These are phyloP conservation scores for Mycena sp. DNA, from an alignment of 1,284 basidiomycete genomes.

Conservation along the genomic window DNA sequence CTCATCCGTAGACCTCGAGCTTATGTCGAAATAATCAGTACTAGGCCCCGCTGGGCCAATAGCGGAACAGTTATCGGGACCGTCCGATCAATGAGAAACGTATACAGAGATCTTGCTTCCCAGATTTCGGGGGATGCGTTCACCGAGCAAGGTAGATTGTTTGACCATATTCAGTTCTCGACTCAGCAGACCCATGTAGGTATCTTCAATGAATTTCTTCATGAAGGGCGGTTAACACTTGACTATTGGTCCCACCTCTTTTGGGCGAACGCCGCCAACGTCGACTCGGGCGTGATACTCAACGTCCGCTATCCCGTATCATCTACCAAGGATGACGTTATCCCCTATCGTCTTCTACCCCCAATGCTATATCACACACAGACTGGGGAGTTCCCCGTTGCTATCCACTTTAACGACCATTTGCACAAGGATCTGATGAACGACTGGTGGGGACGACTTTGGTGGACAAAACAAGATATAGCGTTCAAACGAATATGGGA, in stretches of 20 bases:
- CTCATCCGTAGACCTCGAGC: not conserved
- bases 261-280: conserved; percentile 15
- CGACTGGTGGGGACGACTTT: conserved; percentile 64
- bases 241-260: conserved; percentile 25
- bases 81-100: conserved; percentile 18
- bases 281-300: conserved; percentile 9
- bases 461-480: conserved; percentile 84
- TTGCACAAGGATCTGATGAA: conserved; percentile 18
- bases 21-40: not conserved
- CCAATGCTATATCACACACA: conserved; percentile 17
- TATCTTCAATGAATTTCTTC: conserved; percentile 26
- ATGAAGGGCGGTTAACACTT: conserved; percentile 10
- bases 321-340: conserved; percentile 9
- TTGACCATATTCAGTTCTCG: not conserved
- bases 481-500: conserved; percentile 5
- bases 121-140: not conserved
- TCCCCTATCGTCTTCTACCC: conserved; percentile 19
- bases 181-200: not conserved
- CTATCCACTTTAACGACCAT: conserved; percentile 24
- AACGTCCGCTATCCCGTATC: conserved; percentile 17
- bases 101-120: conserved; percentile 15
- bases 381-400: conserved; percentile 17
- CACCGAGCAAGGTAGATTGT: conserved; percentile 16
- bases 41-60: conserved; percentile 23
- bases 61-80: conserved; percentile 22